Evolutionary conservation across 805 yeast species (phyloP).

Genomic region (Teunomyces aglyptinius): DNA sequence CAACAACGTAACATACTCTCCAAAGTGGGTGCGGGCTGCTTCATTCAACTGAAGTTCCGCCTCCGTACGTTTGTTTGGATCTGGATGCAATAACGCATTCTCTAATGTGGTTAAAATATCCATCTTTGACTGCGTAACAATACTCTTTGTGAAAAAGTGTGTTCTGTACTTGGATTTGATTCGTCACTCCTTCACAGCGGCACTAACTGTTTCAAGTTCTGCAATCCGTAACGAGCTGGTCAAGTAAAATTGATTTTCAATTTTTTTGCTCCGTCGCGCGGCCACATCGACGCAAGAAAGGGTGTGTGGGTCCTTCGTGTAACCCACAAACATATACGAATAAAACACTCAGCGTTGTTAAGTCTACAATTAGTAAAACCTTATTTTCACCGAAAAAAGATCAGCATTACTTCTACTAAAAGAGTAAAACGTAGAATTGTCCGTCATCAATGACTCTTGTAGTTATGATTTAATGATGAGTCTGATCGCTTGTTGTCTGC

Average conservation of each 20-base stretch:
- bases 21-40: slow-evolving; percentile 74
- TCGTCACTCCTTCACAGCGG: neutral
- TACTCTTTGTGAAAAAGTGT: too few species aligned
- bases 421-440: too few species aligned
- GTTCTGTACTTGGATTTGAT: neutral
- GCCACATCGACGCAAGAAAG: neutral
- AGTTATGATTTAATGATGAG: too few species aligned
- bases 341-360: too few species aligned
- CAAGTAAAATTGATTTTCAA: slow-evolving; percentile 3
- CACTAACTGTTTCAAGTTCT: neutral
- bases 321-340: too few species aligned
- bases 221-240: slow-evolving; percentile 1
- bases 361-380: too few species aligned
- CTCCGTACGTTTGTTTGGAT: slow-evolving; percentile 62
- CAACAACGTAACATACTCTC: slow-evolving; percentile 66
- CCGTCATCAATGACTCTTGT: too few species aligned
- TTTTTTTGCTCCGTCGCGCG: slow-evolving; percentile 1
- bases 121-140: slow-evolving; percentile 24
- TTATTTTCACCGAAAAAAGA: too few species aligned
- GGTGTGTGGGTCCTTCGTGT: neutral
- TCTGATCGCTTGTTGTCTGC: too few species aligned
- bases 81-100: slow-evolving; percentile 70
- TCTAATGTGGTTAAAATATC: slow-evolving; percentile 74
- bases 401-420: too few species aligned
- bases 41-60: slow-evolving; percentile 77